phyloP scores from a whole-genome alignment of 768 basidiomycete genomes.

The Mycena epipterygia region DNA sequence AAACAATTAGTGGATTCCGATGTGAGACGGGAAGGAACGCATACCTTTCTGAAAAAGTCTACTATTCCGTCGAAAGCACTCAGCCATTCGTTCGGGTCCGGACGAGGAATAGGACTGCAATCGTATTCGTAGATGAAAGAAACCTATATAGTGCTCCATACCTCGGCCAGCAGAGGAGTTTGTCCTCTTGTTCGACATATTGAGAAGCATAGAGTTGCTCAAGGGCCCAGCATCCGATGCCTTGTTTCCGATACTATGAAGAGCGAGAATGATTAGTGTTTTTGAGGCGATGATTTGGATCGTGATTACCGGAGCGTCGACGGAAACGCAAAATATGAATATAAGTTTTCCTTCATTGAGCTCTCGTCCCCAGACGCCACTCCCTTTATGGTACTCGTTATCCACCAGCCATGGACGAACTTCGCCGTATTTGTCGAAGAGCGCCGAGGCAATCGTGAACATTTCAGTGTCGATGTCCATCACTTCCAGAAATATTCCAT shows the following conservation, averaged over 20 bases:
- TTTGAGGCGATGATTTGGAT: not conserved
- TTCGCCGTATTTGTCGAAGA: constrained; percentile 24
- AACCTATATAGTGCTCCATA: not conserved
- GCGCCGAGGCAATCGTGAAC: constrained; percentile 8
- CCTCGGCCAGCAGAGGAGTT: constrained; percentile 27
- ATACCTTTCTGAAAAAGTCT: constrained; percentile 20
- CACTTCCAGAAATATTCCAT: constrained; percentile 8
- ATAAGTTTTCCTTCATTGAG: constrained; percentile 10
- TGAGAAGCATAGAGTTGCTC: constrained; percentile 19
- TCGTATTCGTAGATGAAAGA: not conserved
- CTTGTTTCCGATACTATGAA: constrained; percentile 20
- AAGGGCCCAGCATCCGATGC: constrained; percentile 18
- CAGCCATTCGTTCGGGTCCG: constrained; percentile 15
- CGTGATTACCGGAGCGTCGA: not conserved
- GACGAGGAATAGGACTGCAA: constrained; percentile 20
- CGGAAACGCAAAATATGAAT: constrained; percentile 5
- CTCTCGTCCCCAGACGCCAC: constrained; percentile 25
- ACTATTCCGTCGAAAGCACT: constrained; percentile 16
- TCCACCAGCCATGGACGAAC: constrained; percentile 19
- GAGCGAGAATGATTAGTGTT: not conserved
- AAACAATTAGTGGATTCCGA: not conserved
- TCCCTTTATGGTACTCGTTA: constrained; percentile 24
- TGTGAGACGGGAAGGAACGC: not conserved
- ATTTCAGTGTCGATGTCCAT: constrained; percentile 21
- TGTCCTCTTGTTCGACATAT: constrained; percentile 15